A percentile compares a stretch with the other conserved stretches of the same genome.
phyloP scores from a whole-genome alignment of 2,329 filamentous ascomycete species.

The Trichoderma afroharzianum region DNA sequence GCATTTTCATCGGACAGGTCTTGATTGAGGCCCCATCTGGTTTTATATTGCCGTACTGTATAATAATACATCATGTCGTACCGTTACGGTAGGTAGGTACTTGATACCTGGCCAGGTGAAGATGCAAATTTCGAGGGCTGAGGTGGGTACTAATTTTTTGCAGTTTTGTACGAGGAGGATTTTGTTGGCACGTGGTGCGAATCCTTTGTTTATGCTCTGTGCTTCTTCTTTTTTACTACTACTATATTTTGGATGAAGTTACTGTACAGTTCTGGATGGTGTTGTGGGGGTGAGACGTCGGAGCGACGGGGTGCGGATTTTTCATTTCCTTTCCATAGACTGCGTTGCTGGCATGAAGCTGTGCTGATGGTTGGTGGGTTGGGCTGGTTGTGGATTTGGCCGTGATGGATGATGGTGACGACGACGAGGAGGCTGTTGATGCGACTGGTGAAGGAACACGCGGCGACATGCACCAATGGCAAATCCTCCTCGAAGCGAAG shows the following conservation, averaged over 20 bases:
- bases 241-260: background rate
- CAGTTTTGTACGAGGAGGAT: background rate
- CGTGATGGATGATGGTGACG: background rate
- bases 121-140: background rate
- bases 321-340: background rate
- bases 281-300: background rate
- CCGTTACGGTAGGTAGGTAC: background rate
- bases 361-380: background rate
- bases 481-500: background rate
- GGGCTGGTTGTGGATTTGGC: background rate
- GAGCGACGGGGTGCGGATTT: background rate
- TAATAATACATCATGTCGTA: background rate
- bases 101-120: background rate
- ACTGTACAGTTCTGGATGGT: background rate
- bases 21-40: background rate
- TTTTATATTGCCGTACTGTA: background rate
- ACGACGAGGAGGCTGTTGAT: background rate
- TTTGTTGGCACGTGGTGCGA: background rate
- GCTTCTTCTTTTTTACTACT: background rate
- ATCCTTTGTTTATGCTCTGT: background rate
- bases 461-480: background rate
- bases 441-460: background rate
- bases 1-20: background rate
- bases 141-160: background rate
- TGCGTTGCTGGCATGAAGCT: background rate